Percentiles rank a stretch among this genome's conserved stretches.
phyloP scores from a whole-genome alignment of 1,284 basidiomycete genomes.

The Ustanciosporium gigantosporum region DNA sequence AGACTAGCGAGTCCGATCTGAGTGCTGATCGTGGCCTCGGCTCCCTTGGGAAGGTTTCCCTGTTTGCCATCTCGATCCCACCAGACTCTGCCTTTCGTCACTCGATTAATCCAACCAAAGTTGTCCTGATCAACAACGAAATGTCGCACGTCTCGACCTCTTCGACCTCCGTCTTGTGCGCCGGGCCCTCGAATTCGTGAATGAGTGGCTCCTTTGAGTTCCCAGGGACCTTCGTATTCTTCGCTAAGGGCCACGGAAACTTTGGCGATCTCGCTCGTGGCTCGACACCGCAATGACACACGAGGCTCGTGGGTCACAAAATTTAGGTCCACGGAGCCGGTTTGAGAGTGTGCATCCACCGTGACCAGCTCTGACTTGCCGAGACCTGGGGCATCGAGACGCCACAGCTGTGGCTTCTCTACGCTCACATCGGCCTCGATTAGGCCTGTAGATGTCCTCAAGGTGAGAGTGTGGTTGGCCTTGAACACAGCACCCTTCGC shows the following conservation, averaged over 20 bases:
- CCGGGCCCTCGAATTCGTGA: conserved; percentile 28
- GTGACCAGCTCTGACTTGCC: conserved; percentile 24
- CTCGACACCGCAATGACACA: conserved; percentile 36
- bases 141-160: conserved; percentile 8
- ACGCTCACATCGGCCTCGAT: conserved; percentile 38
- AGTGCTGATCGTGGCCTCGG: conserved; percentile 13
- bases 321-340: conserved; percentile 35
- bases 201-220: conserved; percentile 31
- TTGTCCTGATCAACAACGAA: conserved; percentile 32
- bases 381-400: conserved; percentile 23
- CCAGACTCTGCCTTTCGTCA: conserved; percentile 21
- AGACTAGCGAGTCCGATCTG: conserved; percentile 29
- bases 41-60: conserved; percentile 9
- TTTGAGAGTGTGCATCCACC: conserved; percentile 24
- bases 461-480: conserved; percentile 39
- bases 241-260: conserved; percentile 25
- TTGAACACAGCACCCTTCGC: conserved; percentile 27
- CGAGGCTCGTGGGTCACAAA: conserved; percentile 26
- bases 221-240: conserved; percentile 38
- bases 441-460: conserved; percentile 23
- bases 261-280: conserved; percentile 17
- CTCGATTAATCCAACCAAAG: conserved; percentile 36
- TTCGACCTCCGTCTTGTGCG: conserved; percentile 9
- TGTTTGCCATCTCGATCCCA: conserved; percentile 12
- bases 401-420: conserved; percentile 22